Percentiles rank a stretch among this genome's conserved stretches.
Evolutionary conservation across 805 yeast species (phyloP).

Genomic region (Cyberlindnera mycetangii): DNA sequence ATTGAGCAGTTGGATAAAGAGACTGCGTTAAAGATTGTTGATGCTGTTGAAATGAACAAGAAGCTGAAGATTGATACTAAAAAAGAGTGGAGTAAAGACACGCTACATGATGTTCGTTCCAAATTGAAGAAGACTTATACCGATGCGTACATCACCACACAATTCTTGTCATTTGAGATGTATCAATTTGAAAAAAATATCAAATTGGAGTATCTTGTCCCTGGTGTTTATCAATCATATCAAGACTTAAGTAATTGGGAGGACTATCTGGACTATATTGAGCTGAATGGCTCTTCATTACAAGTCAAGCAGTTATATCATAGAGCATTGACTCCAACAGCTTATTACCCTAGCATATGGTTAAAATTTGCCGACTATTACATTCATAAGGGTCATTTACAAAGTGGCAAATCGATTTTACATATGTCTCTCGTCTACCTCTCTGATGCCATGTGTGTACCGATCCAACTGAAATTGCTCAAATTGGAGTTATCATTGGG

Average conservation of each 20-base stretch:
- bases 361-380: conserved; percentile 45
- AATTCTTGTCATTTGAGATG: conserved; percentile 47
- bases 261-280: conserved; percentile 53
- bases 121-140: conserved; percentile 45
- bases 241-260: conserved; percentile 60
- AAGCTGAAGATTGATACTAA: conserved; percentile 18
- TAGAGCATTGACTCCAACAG: conserved; percentile 45
- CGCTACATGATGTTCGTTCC: conserved; percentile 30
- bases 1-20: conserved; percentile 18
- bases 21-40: conserved; percentile 15
- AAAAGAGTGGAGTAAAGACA: conserved; percentile 8
- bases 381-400: conserved; percentile 30
- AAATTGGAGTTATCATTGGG: conserved; percentile 42
- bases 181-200: conserved; percentile 48
- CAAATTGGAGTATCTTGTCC: conserved; percentile 36
- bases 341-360: conserved; percentile 48
- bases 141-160: conserved; percentile 55
- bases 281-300: conserved; percentile 26
- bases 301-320: conserved; percentile 38
- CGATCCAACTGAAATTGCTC: conserved; percentile 36
- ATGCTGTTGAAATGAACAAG: conserved; percentile 21
- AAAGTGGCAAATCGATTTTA: conserved; percentile 39
- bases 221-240: conserved; percentile 29
- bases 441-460: conserved; percentile 23
- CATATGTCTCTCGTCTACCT: conserved; percentile 33